phyloP scores from a whole-genome alignment of 140 eudicot species.

The Oenanthe javanica region DNA sequence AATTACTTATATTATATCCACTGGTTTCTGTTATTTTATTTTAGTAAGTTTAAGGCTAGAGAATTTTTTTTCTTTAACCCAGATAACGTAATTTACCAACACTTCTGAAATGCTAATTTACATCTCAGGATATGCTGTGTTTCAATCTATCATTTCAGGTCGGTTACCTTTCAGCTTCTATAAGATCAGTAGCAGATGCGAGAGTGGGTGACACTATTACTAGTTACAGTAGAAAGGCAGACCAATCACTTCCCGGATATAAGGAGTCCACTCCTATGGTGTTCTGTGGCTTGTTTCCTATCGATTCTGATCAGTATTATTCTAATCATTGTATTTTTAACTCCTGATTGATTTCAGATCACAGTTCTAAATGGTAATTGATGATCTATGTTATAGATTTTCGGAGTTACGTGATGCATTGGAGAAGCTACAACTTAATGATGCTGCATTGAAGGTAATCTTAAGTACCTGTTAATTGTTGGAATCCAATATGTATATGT shows the following conservation, averaged over 20 bases:
- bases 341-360: neutral
- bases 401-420: constrained; percentile 89
- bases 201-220: constrained; percentile 99
- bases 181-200: constrained; percentile 98
- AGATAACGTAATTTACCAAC: no score
- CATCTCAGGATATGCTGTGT: constrained; percentile 2
- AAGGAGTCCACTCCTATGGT: constrained; percentile 98
- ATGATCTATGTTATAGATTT: constrained; percentile 41
- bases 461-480: neutral
- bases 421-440: constrained; percentile 93
- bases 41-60: neutral
- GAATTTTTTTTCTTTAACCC: neutral
- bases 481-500: neutral
- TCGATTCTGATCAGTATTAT: constrained; percentile 83
- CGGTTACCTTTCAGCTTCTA: constrained; percentile 92
- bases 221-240: constrained; percentile 68
- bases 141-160: constrained; percentile 43
- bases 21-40: neutral
- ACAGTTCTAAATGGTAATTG: neutral
- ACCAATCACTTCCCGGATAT: constrained; percentile 82
- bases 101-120: neutral
- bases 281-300: constrained; percentile 94
- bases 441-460: constrained; percentile 80
- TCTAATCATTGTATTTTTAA: constrained; percentile 7
- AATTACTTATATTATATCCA: neutral